A percentile compares a stretch with the other conserved stretches of the same genome.
Conservation (phyloP, 1,284 basidiomycete genomes). For the Leccinum brunneo-olivaceum region DNA sequence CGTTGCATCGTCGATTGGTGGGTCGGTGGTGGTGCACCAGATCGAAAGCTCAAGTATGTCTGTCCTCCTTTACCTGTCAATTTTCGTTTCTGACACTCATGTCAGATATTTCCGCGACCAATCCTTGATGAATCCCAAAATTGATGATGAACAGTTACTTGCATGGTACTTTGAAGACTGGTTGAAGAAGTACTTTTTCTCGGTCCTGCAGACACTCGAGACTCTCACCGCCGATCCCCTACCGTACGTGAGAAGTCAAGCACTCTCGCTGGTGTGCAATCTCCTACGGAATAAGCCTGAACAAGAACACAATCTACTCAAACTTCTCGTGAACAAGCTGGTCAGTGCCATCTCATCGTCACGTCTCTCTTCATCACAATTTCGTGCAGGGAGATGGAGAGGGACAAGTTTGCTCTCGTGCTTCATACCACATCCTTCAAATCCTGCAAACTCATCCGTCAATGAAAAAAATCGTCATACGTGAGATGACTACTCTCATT, state of each 20-base stretch:
- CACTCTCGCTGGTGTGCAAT: constrained; percentile 68
- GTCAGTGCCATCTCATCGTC: constrained; percentile 36
- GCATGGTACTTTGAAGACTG: constrained; percentile 95
- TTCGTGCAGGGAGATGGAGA: constrained; percentile 77
- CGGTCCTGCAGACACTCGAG: constrained; percentile 87
- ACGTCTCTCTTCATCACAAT: constrained; percentile 2
- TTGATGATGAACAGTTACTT: constrained; percentile 73
- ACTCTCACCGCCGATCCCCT: constrained; percentile 83
- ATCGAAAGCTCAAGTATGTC: constrained; percentile 75
- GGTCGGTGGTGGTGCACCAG: constrained; percentile 81
- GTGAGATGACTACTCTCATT: constrained; percentile 80
- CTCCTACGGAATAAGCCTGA: constrained; percentile 89
- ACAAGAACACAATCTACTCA: constrained; percentile 94
- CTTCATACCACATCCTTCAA: constrained; percentile 85
- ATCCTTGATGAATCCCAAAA: constrained; percentile 59
- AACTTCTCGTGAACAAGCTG: constrained; percentile 91
- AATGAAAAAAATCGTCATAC: constrained; percentile 90
- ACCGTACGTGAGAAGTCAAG: constrained; percentile 81
- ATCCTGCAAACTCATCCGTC: constrained; percentile 86
- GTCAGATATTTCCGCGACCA: constrained; percentile 90
- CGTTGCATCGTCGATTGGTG: constrained; percentile 96
- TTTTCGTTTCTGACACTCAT: neutral
- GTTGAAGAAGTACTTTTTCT: constrained; percentile 96
- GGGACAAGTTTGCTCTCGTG: constrained; percentile 82
- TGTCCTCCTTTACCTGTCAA: neutral